phyloP scores from a whole-genome alignment of 345 rosid species.

The Linum tenue region DNA sequence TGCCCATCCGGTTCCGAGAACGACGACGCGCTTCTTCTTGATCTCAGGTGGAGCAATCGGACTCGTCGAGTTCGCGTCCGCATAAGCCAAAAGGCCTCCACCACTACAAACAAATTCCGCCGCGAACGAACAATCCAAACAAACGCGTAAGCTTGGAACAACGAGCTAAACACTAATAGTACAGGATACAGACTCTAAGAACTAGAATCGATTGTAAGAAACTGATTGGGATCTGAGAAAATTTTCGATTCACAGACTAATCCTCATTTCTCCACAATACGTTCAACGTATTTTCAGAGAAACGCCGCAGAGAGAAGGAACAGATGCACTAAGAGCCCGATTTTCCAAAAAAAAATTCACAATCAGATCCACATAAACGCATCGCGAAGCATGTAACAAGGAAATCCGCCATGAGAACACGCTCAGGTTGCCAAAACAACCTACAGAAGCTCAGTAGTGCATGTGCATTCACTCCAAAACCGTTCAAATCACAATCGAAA shows the following conservation, averaged over 20 bases:
- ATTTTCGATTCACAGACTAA: background rate
- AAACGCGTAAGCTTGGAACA: background rate
- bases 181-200: background rate
- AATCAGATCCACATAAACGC: background rate
- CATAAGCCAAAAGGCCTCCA: conserved; percentile 70
- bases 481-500: background rate
- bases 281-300: too few species aligned
- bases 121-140: background rate
- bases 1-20: conserved; percentile 98
- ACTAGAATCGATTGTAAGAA: background rate
- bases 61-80: conserved; percentile 48
- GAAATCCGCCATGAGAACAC: background rate
- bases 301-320: too few species aligned
- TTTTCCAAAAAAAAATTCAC: background rate
- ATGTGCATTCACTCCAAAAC: background rate
- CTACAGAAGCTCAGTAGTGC: background rate
- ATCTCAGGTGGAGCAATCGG: conserved; percentile 29
- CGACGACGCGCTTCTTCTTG: conserved; percentile 83
- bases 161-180: background rate
- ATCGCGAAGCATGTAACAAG: background rate
- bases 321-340: too few species aligned
- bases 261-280: too few species aligned
- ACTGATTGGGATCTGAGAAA: background rate
- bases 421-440: background rate
- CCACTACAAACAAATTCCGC: conserved; percentile 42